Evolutionary conservation across 148 eudicot genomes (phyloP).

Genomic region (Selenicereus undatus): DNA sequence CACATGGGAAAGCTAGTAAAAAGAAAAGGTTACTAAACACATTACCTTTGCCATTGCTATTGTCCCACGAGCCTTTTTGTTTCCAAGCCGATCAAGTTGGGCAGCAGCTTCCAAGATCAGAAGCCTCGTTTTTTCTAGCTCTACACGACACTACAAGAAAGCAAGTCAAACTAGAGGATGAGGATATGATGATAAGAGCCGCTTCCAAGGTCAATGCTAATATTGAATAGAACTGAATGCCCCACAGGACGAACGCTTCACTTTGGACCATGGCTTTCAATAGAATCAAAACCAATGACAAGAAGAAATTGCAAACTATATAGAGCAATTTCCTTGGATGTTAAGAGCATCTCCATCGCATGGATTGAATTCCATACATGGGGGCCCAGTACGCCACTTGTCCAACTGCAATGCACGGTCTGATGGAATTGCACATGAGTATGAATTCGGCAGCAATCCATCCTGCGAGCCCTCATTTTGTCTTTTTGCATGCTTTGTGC

Average conservation of each 20-base stretch:
- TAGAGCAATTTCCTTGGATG: not conserved
- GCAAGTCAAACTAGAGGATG: not conserved
- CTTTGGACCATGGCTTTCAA: not conserved
- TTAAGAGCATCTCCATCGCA: too few relatives aligned
- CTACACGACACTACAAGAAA: constrained; percentile 72
- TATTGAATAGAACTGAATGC: not conserved
- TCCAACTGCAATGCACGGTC: too few relatives aligned
- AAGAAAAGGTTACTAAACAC: not conserved
- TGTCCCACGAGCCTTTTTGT: constrained; percentile 83
- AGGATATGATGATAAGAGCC: not conserved
- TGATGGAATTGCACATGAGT: too few relatives aligned
- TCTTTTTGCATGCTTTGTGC: too few relatives aligned
- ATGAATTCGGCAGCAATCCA: too few relatives aligned
- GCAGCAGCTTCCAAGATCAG: constrained; percentile 94
- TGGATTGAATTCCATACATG: too few relatives aligned
- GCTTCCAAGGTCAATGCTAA: not conserved
- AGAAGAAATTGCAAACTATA: not conserved
- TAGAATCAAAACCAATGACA: not conserved
- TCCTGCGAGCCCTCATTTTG: too few relatives aligned
- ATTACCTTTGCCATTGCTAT: constrained; percentile 97
- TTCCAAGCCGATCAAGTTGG: constrained; percentile 94
- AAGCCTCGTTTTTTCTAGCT: constrained; percentile 77
- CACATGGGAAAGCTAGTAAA: not conserved
- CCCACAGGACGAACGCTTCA: not conserved
- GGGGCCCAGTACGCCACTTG: too few relatives aligned